Evolutionary conservation across 73 alveolate genomes (phyloP).

Genomic region (Blepharisma japonicum): DNA sequence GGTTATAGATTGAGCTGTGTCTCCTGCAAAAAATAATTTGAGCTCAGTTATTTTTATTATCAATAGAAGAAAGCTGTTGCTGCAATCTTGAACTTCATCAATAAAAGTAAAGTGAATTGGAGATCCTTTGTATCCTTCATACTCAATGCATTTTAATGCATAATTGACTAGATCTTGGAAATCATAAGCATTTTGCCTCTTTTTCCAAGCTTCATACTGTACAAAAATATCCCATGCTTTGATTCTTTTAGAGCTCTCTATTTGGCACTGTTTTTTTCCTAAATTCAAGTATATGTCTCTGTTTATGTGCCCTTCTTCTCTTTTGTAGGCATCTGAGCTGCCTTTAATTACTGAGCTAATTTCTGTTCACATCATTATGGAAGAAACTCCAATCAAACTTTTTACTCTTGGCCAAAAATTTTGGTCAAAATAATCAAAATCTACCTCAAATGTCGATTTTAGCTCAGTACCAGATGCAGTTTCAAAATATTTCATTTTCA

Average conservation of each 20-base stretch:
- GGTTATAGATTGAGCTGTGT: conserved; percentile 86
- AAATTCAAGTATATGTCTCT: conserved; percentile 26
- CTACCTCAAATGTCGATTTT: conserved; percentile 57
- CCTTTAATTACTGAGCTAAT: conserved; percentile 81
- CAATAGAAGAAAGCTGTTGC: conserved; percentile 57
- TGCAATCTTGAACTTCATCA: conserved; percentile 83
- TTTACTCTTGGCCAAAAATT: conserved; percentile 56
- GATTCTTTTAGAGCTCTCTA: conserved; percentile 23
- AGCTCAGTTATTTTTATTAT: conserved; percentile 53
- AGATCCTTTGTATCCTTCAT: conserved; percentile 39
- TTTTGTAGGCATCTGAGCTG: conserved; percentile 37
- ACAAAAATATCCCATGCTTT: conserved; percentile 37
- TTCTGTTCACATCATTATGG: conserved; percentile 78
- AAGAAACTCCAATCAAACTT: conserved; percentile 32
- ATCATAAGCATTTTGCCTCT: conserved; percentile 58
- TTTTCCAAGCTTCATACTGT: conserved; percentile 79
- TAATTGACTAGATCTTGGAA: conserved; percentile 84
- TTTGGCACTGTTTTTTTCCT: conserved; percentile 32
- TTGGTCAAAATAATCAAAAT: conserved; percentile 48
- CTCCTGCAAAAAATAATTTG: conserved; percentile 81
- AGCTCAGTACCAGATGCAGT: too few species aligned
- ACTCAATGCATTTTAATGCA: conserved; percentile 37
- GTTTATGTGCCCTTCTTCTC: conserved; percentile 38
- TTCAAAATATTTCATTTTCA: too few species aligned
- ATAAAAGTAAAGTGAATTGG: conserved; percentile 69